A percentile compares a stretch with the other conserved stretches of the same genome.
Evolutionary conservation across 148 eudicot genomes (phyloP).

Genomic region (Rhododendron simsii): DNA sequence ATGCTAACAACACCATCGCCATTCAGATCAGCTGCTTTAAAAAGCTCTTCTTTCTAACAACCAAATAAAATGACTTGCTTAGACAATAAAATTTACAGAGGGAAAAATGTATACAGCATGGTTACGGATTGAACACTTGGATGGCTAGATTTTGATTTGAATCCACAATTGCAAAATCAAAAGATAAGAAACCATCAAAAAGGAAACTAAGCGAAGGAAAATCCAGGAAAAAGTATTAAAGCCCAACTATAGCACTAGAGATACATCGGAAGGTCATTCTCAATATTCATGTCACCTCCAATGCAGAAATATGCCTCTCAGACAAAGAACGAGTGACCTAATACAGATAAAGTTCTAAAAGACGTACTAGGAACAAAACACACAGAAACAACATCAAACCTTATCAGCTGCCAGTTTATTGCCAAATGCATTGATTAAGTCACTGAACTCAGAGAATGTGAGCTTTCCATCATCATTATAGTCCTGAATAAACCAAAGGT

Average conservation of each 20-base stretch:
- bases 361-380: background rate
- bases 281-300: background rate
- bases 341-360: background rate
- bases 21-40: constrained; percentile 74
- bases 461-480: constrained; percentile 75
- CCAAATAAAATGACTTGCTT: constrained; percentile 13
- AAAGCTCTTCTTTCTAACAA: constrained; percentile 85
- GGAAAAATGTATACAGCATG: background rate
- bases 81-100: background rate
- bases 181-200: background rate
- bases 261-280: background rate
- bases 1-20: constrained; percentile 81
- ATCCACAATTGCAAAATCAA: background rate
- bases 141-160: background rate
- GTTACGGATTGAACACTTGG: background rate
- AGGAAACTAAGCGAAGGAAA: background rate
- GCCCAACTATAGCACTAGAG: background rate
- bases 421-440: constrained; percentile 79
- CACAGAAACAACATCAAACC: constrained; percentile 36
- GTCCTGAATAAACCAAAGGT: constrained; percentile 46
- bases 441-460: constrained; percentile 71
- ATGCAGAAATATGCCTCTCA: background rate
- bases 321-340: background rate
- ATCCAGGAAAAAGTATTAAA: background rate
- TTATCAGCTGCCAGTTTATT: constrained; percentile 73